Evolutionary conservation across 2,329 filamentous ascomycete species (phyloP).

Genomic region (Exophiala calicioides): DNA sequence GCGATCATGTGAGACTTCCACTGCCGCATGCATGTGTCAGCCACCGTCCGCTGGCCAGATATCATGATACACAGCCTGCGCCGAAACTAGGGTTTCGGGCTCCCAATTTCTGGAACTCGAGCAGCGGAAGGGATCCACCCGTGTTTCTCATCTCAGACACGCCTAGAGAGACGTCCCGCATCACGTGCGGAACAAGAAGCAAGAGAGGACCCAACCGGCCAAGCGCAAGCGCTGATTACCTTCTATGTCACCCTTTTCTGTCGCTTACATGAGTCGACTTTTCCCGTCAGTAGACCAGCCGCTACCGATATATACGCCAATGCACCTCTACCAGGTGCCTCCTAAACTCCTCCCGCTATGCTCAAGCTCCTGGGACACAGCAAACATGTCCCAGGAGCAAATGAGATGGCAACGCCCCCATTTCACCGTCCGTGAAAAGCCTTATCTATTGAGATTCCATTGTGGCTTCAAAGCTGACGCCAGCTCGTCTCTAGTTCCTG

Average conservation of each 20-base stretch:
- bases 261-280: too few species aligned
- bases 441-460: conserved; percentile 50
- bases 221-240: too few species aligned
- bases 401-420: background rate
- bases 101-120: background rate
- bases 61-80: conserved; percentile 7
- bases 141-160: conserved; percentile 1
- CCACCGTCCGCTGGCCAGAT: background rate
- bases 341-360: conserved; percentile 23
- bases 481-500: conserved; percentile 74
- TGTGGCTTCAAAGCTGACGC: conserved; percentile 58
- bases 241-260: too few species aligned
- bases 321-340: too few species aligned
- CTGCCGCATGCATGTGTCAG: background rate
- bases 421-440: background rate
- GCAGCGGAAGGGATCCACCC: too few species aligned
- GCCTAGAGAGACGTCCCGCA: too few species aligned
- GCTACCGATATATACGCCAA: too few species aligned
- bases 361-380: conserved; percentile 6
- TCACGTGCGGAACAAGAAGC: too few species aligned
- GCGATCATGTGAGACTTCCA: conserved; percentile 5
- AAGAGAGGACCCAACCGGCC: too few species aligned
- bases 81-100: conserved; percentile 5
- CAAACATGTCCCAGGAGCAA: conserved; percentile 3
- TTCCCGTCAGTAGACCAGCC: too few species aligned